Evolutionary conservation across 768 basidiomycete genomes (phyloP).

Genomic region (Russula lepida): DNA sequence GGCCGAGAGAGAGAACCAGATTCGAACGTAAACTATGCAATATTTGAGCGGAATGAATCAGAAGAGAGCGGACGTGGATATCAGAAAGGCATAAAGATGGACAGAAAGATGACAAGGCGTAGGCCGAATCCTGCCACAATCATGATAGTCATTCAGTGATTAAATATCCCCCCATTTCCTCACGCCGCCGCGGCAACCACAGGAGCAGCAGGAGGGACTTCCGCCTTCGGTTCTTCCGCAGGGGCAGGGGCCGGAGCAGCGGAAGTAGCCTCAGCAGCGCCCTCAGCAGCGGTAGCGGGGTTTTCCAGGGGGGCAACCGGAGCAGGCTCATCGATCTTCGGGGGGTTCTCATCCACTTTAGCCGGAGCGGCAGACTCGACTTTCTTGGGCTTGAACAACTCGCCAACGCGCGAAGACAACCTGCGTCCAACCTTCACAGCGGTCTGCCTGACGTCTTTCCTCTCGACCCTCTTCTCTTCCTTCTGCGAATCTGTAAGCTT

Average conservation of each 20-base stretch:
- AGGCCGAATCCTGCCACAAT: conserved; percentile 22
- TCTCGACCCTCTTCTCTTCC: conserved; percentile 42
- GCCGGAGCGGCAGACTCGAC: conserved; percentile 44
- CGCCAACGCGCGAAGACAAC: conserved; percentile 73
- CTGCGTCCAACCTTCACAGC: conserved; percentile 66
- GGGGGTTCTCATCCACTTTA: conserved; percentile 85
- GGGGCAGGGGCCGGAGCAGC: conserved; percentile 3
- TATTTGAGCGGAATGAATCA: conserved; percentile 22
- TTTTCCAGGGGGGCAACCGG: conserved; percentile 81
- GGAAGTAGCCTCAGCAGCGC: conserved; percentile 29
- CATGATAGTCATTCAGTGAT: conserved; percentile 28
- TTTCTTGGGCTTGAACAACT: conserved; percentile 76
- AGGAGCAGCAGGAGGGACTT: conserved; percentile 47
- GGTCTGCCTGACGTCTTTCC: conserved; percentile 34
- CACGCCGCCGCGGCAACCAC: conserved; percentile 78
- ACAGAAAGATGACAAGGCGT: conserved; percentile 22
- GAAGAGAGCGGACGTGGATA: conserved; percentile 29
- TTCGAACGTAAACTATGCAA: conserved; percentile 46
- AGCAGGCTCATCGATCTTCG: conserved; percentile 75
- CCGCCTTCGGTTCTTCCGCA: conserved; percentile 29
- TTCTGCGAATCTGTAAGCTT: conserved; percentile 22
- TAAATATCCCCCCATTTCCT: conserved; percentile 38
- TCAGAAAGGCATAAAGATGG: conserved; percentile 28
- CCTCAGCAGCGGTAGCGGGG: conserved; percentile 47
- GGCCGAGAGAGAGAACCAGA: conserved; percentile 41